Evolutionary conservation across 495 filamentous ascomycete species (phyloP).

Genomic region (Xylaria intraflava): DNA sequence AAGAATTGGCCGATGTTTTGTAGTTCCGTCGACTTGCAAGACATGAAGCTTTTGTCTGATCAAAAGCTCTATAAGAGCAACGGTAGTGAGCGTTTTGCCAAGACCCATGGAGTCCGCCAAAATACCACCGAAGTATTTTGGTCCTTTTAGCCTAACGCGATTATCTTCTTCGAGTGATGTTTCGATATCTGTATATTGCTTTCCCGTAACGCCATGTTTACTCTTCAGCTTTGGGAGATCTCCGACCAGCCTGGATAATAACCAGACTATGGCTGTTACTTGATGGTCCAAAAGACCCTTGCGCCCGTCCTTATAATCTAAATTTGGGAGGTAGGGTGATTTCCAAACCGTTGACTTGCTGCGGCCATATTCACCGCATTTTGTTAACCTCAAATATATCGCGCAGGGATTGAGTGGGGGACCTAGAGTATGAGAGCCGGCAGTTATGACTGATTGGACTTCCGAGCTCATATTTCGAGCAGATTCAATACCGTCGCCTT

Average conservation of each 20-base stretch:
- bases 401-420: constrained; percentile 18
- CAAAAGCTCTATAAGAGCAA: constrained; percentile 17
- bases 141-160: constrained; percentile 13
- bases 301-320: constrained; percentile 13
- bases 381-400: constrained; percentile 15
- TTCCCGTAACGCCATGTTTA: background rate
- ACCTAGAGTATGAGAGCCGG: constrained; percentile 15
- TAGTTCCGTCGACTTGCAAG: background rate
- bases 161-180: constrained; percentile 7
- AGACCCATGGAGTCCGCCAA: constrained; percentile 92
- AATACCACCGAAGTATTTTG: constrained; percentile 57
- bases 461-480: constrained; percentile 11
- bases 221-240: constrained; percentile 11
- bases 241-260: constrained; percentile 20
- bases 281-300: constrained; percentile 19
- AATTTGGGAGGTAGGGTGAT: constrained; percentile 13
- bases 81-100: constrained; percentile 66
- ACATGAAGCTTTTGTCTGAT: constrained; percentile 16
- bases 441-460: constrained; percentile 9
- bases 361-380: constrained; percentile 20
- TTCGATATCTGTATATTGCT: background rate
- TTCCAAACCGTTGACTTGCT: constrained; percentile 16
- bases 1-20: constrained; percentile 15
- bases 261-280: constrained; percentile 22
- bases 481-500: constrained; percentile 6